Base-by-base conservation (phyloP, 345 rosid genomes). In the Corchorus capsularis region DNA sequence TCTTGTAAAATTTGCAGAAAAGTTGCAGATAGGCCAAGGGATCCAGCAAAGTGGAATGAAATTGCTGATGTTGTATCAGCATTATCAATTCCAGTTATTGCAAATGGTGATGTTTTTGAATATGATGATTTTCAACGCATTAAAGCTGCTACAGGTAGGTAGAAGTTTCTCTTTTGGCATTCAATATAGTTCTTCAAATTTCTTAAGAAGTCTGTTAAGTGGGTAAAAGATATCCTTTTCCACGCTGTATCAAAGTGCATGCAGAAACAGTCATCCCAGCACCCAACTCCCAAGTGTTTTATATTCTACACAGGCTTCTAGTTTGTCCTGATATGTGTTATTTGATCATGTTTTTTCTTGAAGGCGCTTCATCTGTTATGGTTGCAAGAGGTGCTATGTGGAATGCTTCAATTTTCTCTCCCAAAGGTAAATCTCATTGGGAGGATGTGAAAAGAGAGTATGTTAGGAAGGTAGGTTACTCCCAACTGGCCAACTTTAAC, bases 311-410 rank as follows among this genome's bases (percentile, higher is more conserved):
- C 39, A 15, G 70, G 69, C 59, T 13, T 46, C 19, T 46, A n/a
- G 68, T 7, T 3, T 4, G 19, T 45, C 60, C 34, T 60, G 37
- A 68, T 66, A 5, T 62, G 46, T 16, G 59, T 15, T 56, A 47
- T 52, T 70, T 74, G 50, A 43, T 69, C 11, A 16, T 34, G 7
- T 22, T 73, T 75, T 75, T 56, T 74, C 62, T 75, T 62, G 43
- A 81, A 91, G 98, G 98, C 57, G 97, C 97, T 55, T 89, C 94
- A 3, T 89, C 98, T 4, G 92, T 89, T 80, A 94, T 94, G 98
- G 95, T 86, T 81, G 98, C 94, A 13, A 91, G 98, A 86, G 98
- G 98, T 76, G 98, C 98, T 69, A 87, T 91, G 79, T 93, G 98
- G 98, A 94, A 94, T 85, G 94, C 89, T 74, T 94, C 98, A 39